phyloP scores from a whole-genome alignment of 2,329 filamentous ascomycete species.

The Fusarium mexicanum region DNA sequence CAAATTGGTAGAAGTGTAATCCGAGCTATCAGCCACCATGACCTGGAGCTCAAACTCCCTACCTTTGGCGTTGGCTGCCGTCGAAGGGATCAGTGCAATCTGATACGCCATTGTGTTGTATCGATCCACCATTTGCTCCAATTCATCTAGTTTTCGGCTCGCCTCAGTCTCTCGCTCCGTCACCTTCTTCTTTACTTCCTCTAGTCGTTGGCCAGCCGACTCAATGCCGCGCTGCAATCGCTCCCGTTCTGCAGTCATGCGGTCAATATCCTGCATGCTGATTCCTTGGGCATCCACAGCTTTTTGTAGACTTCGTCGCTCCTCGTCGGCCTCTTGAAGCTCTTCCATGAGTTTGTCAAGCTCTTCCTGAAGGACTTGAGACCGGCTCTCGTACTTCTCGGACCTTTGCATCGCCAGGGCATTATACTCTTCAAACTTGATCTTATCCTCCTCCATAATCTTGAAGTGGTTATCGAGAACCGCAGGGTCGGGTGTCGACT shows the following conservation, averaged over 20 bases:
- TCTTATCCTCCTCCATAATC: conserved; percentile 92
- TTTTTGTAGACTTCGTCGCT: conserved; percentile 81
- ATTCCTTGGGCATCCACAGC: conserved; percentile 93
- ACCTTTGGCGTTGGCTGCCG: conserved; percentile 86
- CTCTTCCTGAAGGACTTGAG: conserved; percentile 85
- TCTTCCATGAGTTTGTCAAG: conserved; percentile 81
- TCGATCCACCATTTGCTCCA: conserved; percentile 88
- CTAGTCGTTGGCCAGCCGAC: conserved; percentile 76
- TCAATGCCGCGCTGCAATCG: conserved; percentile 91
- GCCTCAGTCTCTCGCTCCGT: conserved; percentile 90
- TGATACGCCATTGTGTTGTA: conserved; percentile 97
- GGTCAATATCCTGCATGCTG: conserved; percentile 97
- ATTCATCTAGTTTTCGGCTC: conserved; percentile 84
- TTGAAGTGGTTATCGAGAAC: conserved; percentile 90
- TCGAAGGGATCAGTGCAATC: conserved; percentile 86
- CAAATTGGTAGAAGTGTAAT: conserved; percentile 75
- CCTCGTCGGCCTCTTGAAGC: conserved; percentile 81
- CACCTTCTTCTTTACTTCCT: conserved; percentile 85
- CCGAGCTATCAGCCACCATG: conserved; percentile 79
- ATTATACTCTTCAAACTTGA: conserved; percentile 97
- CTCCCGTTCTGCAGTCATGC: conserved; percentile 96
- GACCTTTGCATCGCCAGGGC: conserved; percentile 82
- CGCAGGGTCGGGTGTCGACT: conserved; percentile 83
- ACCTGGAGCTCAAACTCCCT: conserved; percentile 86
- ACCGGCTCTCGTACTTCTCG: conserved; percentile 86